A percentile compares a stretch with the other conserved stretches of the same genome.
Evolutionary conservation across 768 basidiomycete species (phyloP).

Genomic region (Suillus bovinus): DNA sequence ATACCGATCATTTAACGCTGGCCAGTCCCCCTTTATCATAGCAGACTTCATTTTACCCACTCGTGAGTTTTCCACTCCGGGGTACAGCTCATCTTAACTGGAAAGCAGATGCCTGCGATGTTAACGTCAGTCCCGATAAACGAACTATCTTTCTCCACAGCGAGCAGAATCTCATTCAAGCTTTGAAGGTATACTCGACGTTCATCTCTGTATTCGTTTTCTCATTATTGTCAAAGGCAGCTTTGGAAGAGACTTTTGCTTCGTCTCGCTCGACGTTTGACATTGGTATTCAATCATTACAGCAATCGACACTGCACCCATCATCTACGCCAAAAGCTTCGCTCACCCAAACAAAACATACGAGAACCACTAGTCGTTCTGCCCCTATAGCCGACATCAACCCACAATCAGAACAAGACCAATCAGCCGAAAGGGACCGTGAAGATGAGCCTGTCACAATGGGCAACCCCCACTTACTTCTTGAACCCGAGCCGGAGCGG

Average conservation of each 20-base stretch:
- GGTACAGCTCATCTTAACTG: background rate
- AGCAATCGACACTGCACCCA: constrained; percentile 16
- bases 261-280: constrained; percentile 74
- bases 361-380: background rate
- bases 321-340: constrained; percentile 2
- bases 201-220: background rate
- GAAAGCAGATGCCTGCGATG: constrained; percentile 70
- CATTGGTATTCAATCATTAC: constrained; percentile 34
- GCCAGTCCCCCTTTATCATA: constrained; percentile 79
- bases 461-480: constrained; percentile 16
- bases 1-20: constrained; percentile 77
- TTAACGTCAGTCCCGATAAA: constrained; percentile 97
- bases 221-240: constrained; percentile 41
- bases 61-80: constrained; percentile 42
- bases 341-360: constrained; percentile 20
- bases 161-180: constrained; percentile 75
- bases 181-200: constrained; percentile 62
- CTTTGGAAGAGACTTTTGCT: constrained; percentile 68
- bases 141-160: constrained; percentile 91
- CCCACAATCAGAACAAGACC: constrained; percentile 2
- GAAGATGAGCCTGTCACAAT: constrained; percentile 9
- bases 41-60: constrained; percentile 84
- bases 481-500: constrained; percentile 12
- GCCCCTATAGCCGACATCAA: background rate
- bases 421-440: background rate